Conservation (phyloP, 2,329 filamentous ascomycete species). For the Orbilia blumenaviensis region DNA sequence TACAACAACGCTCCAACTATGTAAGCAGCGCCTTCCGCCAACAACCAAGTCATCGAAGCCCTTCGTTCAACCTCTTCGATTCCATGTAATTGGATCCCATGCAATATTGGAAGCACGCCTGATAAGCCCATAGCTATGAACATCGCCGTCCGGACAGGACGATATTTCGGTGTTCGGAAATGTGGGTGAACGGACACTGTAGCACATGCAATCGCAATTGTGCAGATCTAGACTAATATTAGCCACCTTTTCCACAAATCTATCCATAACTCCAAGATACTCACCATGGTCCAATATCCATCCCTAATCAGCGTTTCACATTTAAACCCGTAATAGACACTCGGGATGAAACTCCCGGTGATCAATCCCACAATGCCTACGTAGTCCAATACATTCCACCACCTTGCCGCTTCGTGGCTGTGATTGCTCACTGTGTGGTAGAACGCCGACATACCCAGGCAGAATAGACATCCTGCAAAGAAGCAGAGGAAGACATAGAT, state of each 20-base stretch:
- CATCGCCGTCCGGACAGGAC: slow-evolving; percentile 86
- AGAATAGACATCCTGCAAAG: slow-evolving; percentile 76
- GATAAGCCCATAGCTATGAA: slow-evolving; percentile 88
- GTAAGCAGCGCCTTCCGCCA: slow-evolving; percentile 83
- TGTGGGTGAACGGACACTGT: slow-evolving; percentile 79
- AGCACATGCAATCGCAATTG: slow-evolving; percentile 79
- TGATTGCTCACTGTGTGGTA: slow-evolving; percentile 90
- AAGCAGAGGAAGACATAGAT: slow-evolving; percentile 80
- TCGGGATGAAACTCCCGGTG: slow-evolving; percentile 88
- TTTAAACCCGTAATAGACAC: slow-evolving; percentile 85
- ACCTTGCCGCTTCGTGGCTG: slow-evolving; percentile 76
- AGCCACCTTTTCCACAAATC: background rate
- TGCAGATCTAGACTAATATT: slow-evolving; percentile 70
- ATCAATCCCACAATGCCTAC: slow-evolving; percentile 92
- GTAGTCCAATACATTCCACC: slow-evolving; percentile 94
- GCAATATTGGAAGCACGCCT: slow-evolving; percentile 81
- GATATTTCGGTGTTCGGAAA: slow-evolving; percentile 84
- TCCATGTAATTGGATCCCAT: slow-evolving; percentile 76
- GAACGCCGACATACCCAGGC: slow-evolving; percentile 81
- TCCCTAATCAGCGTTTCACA: slow-evolving; percentile 73
- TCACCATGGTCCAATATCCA: slow-evolving; percentile 78
- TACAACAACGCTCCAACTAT: slow-evolving; percentile 86
- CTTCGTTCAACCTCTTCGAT: slow-evolving; percentile 71
- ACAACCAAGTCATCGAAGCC: slow-evolving; percentile 82
- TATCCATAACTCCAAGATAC: slow-evolving; percentile 57